These are phyloP conservation scores for Neurospora crassa DNA, from an alignment of 2,329 filamentous ascomycete species.

Conservation along the genomic window DNA sequence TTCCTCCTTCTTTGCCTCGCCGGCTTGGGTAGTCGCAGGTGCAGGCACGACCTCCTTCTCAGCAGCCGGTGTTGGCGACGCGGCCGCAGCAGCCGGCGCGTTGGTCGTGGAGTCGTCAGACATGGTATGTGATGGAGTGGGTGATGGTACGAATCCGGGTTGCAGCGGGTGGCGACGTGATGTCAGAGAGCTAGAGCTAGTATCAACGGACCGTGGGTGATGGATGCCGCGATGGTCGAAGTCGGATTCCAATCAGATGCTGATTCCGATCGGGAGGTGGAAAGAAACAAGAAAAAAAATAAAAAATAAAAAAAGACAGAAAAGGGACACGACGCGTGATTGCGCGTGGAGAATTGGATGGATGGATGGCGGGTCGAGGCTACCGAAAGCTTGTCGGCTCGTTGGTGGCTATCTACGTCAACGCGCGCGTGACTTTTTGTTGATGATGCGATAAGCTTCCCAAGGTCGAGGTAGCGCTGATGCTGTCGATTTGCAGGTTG, in stretches of 20 bases:
- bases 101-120: conserved; percentile 17
- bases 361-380: neutral
- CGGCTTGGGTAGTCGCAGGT: conserved; percentile 11
- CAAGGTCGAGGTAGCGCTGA: neutral
- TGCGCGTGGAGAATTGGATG: neutral
- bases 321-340: neutral
- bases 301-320: neutral
- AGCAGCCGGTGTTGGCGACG: neutral
- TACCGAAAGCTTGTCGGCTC: neutral
- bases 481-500: neutral
- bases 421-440: neutral
- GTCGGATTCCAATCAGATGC: neutral
- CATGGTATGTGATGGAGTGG: conserved; percentile 10
- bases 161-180: conserved; percentile 15
- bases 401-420: neutral
- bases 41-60: conserved; percentile 9
- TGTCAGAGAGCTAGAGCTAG: conserved; percentile 13
- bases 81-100: neutral
- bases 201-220: neutral
- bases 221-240: neutral
- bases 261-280: neutral
- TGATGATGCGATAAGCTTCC: neutral
- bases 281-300: neutral
- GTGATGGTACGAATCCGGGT: neutral
- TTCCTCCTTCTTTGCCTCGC: conserved; percentile 11